These are phyloP conservation scores for Diversispora eburnea DNA, from an alignment of 192 early-diverging fungal species.

Conservation along the genomic window DNA sequence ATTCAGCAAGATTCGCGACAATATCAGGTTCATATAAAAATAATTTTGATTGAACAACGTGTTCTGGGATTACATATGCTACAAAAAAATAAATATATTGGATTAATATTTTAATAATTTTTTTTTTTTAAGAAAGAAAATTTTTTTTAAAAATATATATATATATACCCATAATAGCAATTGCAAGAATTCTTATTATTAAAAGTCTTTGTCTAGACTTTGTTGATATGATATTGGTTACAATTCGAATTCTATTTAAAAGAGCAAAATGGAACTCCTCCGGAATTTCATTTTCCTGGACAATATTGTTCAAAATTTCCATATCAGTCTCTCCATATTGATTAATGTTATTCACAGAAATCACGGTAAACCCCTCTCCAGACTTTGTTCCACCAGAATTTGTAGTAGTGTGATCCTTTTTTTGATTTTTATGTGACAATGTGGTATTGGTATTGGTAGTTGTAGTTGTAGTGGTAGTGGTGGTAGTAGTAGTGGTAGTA, in stretches of 20 bases:
- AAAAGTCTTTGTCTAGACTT: slow-evolving; percentile 57
- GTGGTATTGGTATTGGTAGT: no score
- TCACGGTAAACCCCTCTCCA: slow-evolving; percentile 57
- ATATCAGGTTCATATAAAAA: slow-evolving; percentile 89
- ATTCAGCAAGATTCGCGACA: slow-evolving; percentile 70
- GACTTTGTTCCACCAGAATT: slow-evolving; percentile 2
- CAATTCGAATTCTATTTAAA: slow-evolving; percentile 75
- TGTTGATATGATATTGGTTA: slow-evolving; percentile 51
- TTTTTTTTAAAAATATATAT: not conserved
- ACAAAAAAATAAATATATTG: slow-evolving; percentile 2
- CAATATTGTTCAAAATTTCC: slow-evolving; percentile 58
- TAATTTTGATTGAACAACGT: slow-evolving; percentile 61
- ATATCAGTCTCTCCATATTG: slow-evolving; percentile 41
- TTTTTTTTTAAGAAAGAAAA: not conserved
- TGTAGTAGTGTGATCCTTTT: slow-evolving; percentile 23
- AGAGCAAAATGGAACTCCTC: slow-evolving; percentile 73
- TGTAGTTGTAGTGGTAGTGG: not conserved
- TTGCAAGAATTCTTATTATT: slow-evolving; percentile 71
- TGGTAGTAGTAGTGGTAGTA: slow-evolving; percentile 23
- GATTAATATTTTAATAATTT: not conserved
- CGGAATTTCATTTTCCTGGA: slow-evolving; percentile 66
- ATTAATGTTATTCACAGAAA: slow-evolving; percentile 45
- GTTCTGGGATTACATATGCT: slow-evolving; percentile 63
- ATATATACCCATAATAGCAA: slow-evolving; percentile 68
- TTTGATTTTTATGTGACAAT: slow-evolving; percentile 14